Conservation (phyloP, 495 filamentous ascomycete genomes). For the Lichenothelia convexa region DNA sequence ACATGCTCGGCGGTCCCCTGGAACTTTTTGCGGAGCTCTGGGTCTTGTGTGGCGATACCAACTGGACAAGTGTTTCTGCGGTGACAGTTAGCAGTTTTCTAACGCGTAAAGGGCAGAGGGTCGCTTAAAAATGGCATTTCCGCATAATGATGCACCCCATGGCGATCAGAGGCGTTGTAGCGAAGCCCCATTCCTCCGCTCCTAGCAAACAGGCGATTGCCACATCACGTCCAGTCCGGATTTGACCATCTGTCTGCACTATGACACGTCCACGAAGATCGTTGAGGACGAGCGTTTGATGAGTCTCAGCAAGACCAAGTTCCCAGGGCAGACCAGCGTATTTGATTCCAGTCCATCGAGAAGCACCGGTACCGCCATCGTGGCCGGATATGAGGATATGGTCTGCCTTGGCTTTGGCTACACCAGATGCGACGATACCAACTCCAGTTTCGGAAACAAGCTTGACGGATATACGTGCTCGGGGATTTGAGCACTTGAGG, state of each 20-base stretch:
- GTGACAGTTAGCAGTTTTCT: conserved; percentile 3
- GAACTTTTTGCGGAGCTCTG: conserved; percentile 89
- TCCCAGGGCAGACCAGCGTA: conserved; percentile 98
- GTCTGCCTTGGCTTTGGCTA: conserved; percentile 95
- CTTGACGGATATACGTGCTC: conserved; percentile 92
- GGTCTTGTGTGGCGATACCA: conserved; percentile 93
- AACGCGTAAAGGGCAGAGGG: not conserved
- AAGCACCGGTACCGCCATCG: conserved; percentile 95
- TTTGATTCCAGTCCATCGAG: conserved; percentile 98
- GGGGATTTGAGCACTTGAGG: conserved; percentile 92
- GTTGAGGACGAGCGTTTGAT: conserved; percentile 96
- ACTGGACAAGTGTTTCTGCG: conserved; percentile 78
- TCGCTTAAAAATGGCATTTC: conserved; percentile 31
- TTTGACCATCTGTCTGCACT: conserved; percentile 94
- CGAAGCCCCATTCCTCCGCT: conserved; percentile 96
- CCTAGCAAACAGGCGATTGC: conserved; percentile 93
- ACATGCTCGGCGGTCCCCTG: conserved; percentile 88
- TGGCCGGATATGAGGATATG: conserved; percentile 97
- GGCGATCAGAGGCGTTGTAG: conserved; percentile 90
- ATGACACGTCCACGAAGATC: conserved; percentile 92
- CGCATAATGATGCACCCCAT: conserved; percentile 98
- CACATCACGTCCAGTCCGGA: conserved; percentile 86
- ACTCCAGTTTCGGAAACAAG: conserved; percentile 97
- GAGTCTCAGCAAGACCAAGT: conserved; percentile 91
- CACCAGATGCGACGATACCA: conserved; percentile 94